A percentile compares a stretch with the other conserved stretches of the same genome.
Evolutionary conservation across 352 stramenopile genomes (phyloP).

Genomic region (Phytophthora pistaciae): DNA sequence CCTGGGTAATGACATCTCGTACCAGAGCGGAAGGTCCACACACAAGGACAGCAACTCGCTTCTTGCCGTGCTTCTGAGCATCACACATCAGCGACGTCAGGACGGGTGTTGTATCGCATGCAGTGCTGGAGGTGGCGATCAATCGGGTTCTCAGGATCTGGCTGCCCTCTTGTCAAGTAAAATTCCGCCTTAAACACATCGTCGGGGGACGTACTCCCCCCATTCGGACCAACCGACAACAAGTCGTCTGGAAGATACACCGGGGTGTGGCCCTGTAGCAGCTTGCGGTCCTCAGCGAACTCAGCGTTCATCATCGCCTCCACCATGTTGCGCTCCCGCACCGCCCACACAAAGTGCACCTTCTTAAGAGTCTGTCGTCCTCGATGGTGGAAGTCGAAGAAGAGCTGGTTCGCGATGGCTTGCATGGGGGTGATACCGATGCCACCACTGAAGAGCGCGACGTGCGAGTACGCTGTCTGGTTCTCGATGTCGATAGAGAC

Average conservation of each 20-base stretch:
- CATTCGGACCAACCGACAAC: constrained; percentile 3
- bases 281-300: constrained; percentile 8
- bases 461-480: constrained; percentile 40
- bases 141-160: constrained; percentile 29
- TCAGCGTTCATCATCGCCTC: constrained; percentile 31
- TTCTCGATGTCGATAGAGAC: constrained; percentile 48
- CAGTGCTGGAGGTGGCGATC: constrained; percentile 31
- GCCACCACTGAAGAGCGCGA: constrained; percentile 51
- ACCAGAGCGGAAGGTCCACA: constrained; percentile 44
- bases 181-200: constrained; percentile 43
- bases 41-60: constrained; percentile 45
- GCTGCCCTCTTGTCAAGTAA: constrained; percentile 38
- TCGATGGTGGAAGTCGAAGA: constrained; percentile 18
- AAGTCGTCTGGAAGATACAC: constrained; percentile 24
- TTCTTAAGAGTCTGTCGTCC: constrained; percentile 26
- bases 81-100: constrained; percentile 24
- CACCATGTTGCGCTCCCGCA: constrained; percentile 45
- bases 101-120: constrained; percentile 39
- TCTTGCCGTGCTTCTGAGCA: constrained; percentile 23
- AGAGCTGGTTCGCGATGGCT: constrained; percentile 39
- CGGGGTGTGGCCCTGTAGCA: constrained; percentile 6
- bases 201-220: constrained; percentile 2
- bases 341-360: constrained; percentile 51
- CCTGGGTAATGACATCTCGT: constrained; percentile 25
- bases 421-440: constrained; percentile 59